These are phyloP conservation scores for Vigna unguiculata DNA, from an alignment of 306 rosid species.

Conservation along the genomic window DNA sequence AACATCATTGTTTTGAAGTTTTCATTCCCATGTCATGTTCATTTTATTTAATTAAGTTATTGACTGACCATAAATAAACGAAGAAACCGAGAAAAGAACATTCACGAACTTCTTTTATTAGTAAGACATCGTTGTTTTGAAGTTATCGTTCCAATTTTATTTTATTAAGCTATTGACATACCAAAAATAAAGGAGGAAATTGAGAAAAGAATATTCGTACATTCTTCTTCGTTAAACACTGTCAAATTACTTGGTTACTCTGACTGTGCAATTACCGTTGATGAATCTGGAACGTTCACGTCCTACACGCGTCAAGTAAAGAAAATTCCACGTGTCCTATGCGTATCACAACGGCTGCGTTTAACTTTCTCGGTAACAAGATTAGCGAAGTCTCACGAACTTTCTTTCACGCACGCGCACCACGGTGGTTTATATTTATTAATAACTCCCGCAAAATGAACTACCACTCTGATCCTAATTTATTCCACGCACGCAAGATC, in stretches of 20 bases:
- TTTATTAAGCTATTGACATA: background rate
- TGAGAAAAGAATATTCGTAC: background rate
- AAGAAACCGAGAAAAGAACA: too few species aligned
- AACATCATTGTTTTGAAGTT: too few species aligned
- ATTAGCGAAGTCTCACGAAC: constrained; percentile 37
- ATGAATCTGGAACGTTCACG: constrained; percentile 14
- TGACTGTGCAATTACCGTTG: background rate
- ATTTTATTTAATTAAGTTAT: too few species aligned
- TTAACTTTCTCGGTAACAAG: background rate
- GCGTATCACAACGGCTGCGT: background rate
- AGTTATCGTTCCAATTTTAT: background rate
- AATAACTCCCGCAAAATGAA: background rate
- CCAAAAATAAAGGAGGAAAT: background rate
- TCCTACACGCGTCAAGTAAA: background rate
- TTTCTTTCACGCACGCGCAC: constrained; percentile 15
- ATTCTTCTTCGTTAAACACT: background rate
- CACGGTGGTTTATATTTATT: background rate
- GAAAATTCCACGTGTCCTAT: background rate
- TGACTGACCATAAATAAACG: too few species aligned
- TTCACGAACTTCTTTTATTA: background rate
- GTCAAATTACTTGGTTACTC: too few species aligned
- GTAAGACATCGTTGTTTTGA: background rate
- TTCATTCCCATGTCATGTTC: too few species aligned
- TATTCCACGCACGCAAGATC: background rate
- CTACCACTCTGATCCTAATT: background rate